phyloP scores from a whole-genome alignment of 495 filamentous ascomycete genomes.

The Penicillium longicatenatum region DNA sequence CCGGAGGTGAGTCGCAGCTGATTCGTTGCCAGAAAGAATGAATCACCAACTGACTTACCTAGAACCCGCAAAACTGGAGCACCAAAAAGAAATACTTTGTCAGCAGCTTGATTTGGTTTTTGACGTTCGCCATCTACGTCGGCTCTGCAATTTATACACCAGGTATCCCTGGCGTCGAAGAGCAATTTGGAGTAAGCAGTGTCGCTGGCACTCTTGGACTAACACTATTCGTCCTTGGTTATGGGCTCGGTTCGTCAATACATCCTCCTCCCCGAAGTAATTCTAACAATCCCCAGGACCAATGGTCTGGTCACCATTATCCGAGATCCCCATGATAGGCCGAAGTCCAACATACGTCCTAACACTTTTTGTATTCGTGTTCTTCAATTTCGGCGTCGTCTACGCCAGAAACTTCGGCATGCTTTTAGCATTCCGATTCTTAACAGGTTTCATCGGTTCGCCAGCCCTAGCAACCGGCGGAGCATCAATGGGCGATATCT shows the following conservation, averaged over 20 bases:
- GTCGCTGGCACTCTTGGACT: conserved; percentile 52
- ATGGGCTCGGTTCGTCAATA: conserved; percentile 24
- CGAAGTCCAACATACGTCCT: conserved; percentile 51
- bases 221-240: conserved; percentile 53
- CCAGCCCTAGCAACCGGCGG: conserved; percentile 49
- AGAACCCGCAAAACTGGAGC: conserved; percentile 57
- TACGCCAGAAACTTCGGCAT: conserved; percentile 52
- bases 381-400: conserved; percentile 50
- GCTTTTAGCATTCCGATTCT: conserved; percentile 55
- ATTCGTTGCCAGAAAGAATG: background rate
- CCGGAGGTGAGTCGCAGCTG: conserved; percentile 24
- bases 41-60: background rate
- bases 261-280: background rate
- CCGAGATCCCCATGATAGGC: conserved; percentile 53
- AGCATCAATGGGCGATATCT: conserved; percentile 39
- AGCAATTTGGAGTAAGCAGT: conserved; percentile 47
- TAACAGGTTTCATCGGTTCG: conserved; percentile 54
- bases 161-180: conserved; percentile 26
- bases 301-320: conserved; percentile 52
- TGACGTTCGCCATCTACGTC: conserved; percentile 37
- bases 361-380: conserved; percentile 52
- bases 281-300: conserved; percentile 22
- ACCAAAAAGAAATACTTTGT: conserved; percentile 21
- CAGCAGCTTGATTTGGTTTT: conserved; percentile 25
- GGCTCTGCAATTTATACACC: conserved; percentile 36